Evolutionary conservation across 805 yeast genomes (phyloP), one percentile per base, ranked within the genome.

Genomic region (Cyberlindnera xylosilytica): DNA sequence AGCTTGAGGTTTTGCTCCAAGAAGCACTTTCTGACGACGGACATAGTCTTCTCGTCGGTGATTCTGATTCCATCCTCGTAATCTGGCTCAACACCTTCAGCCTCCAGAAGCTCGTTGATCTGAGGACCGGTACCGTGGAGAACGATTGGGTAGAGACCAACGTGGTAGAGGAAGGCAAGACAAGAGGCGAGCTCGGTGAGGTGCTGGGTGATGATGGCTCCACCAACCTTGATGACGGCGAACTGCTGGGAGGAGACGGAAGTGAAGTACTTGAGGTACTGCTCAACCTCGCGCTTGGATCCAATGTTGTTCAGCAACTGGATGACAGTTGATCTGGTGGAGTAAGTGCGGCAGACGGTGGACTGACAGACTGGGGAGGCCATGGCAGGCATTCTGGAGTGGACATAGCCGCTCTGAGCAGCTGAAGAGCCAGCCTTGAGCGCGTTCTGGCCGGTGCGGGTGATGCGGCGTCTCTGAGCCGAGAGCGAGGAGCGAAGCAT

Each of bases 121-220:
- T 93, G 99, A 6, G 99, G 99, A 16, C 99, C 99, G 1, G 99
- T 93, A 22, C 99, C 99, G 62, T 93, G 99, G 45, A 93, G 75
- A 9, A 93, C 96, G 49, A 93, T 89, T 20, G 99, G 99, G 58
- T 89, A 93, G 46, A 93, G 76, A 11, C 99, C 99, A 39, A 93
- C 96, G 61, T 93, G 99, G 71, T 93, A 93, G 52, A 93, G 72
- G 66, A 93, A 93, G 4, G 98, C 97, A 50, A 93, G 73, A 59
- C 97, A 90, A 1, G 96, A 87, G 0, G 99, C 99, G 54, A 93
- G 72, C 67, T 91, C 96, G 9, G 89, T 85, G 50, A 93, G 70
- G 57, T 91, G 93, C 54, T 93, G 95, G 36, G 98, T 91, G 64
- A 93, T 93, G 58, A 93, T 91, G 29, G 99, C 99, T 51, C 99